Evolutionary conservation across 306 rosid genomes (phyloP).

Genomic region (barrel medic (Medicago truncatula)): MtrunA17r5.0-ANR NC_053049.1:47691001-47691500

Average conservation of each 20-base stretch:
- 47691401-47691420: conserved; percentile 32
- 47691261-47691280: conserved; percentile 36
- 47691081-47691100: conserved; percentile 7
- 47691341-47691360: conserved; percentile 40
- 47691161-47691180: neutral
- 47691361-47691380: conserved; percentile 14
- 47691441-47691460: conserved; percentile 45
- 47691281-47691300: conserved; percentile 29
- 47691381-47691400: neutral
- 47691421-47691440: conserved; percentile 26
- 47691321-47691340: neutral
- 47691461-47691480: conserved; percentile 43
- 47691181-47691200: neutral
- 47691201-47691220: conserved; percentile 11
- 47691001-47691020: conserved; percentile 24
- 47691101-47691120: conserved; percentile 16
- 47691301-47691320: conserved; percentile 41
- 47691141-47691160: neutral
- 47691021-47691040: conserved; percentile 42
- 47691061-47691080: conserved; percentile 49
- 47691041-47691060: conserved; percentile 45
- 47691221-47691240: conserved; percentile 37
- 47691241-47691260: conserved; percentile 39
- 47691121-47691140: neutral
- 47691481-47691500: conserved; percentile 32